Evolutionary conservation across 352 stramenopile genomes (phyloP).

Genomic region (Globisporangium canariense): DNA sequence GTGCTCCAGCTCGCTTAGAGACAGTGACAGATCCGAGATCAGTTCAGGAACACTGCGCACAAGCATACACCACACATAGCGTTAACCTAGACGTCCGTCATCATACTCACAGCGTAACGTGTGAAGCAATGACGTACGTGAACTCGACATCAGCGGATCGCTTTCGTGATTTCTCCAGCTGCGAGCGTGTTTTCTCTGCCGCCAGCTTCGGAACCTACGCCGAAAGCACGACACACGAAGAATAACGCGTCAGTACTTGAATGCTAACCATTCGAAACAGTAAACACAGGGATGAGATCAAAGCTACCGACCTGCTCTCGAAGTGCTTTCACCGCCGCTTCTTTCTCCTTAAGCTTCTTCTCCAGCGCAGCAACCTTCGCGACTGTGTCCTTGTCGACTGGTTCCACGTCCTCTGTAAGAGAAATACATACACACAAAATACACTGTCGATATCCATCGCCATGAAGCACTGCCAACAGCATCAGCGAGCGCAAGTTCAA

Average conservation of each 20-base stretch:
- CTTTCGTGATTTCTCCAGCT: slow-evolving; percentile 56
- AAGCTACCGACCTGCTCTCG: slow-evolving; percentile 36
- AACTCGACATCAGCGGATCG: slow-evolving; percentile 48
- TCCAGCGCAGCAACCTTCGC: slow-evolving; percentile 49
- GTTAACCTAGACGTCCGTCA: not conserved
- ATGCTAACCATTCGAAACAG: too few species aligned
- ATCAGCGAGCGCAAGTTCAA: too few species aligned
- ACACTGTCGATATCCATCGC: too few species aligned
- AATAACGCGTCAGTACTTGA: not conserved
- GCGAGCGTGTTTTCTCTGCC: slow-evolving; percentile 42
- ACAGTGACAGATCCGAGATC: slow-evolving; percentile 30
- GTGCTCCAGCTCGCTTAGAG: slow-evolving; percentile 35
- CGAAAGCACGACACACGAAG: not conserved
- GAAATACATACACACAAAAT: not conserved
- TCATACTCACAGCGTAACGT: not conserved
- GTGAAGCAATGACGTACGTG: slow-evolving; percentile 21
- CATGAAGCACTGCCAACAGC: too few species aligned
- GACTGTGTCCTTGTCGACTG: slow-evolving; percentile 41
- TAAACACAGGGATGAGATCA: not conserved
- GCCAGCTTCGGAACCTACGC: slow-evolving; percentile 48
- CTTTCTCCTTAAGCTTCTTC: slow-evolving; percentile 48
- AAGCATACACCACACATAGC: slow-evolving; percentile 5
- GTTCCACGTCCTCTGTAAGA: slow-evolving; percentile 53
- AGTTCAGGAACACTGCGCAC: slow-evolving; percentile 25
- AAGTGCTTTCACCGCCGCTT: slow-evolving; percentile 49